These are phyloP conservation scores for Diaporthe vexans DNA, from an alignment of 2,329 filamentous ascomycete genomes.

Conservation along the genomic window DNA sequence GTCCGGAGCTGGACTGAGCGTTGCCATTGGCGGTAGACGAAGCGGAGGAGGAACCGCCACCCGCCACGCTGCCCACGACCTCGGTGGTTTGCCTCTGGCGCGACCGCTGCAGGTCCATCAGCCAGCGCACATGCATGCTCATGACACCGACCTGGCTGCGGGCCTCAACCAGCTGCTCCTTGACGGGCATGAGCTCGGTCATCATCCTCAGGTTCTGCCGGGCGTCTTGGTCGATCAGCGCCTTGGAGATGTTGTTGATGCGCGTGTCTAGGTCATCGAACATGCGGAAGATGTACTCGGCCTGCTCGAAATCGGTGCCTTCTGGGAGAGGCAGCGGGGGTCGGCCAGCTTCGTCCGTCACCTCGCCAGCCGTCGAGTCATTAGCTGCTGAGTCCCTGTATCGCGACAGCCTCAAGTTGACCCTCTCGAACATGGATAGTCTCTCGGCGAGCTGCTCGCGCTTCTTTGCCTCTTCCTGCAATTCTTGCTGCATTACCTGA, in stretches of 20 bases:
- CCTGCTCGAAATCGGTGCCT: slow-evolving; percentile 40
- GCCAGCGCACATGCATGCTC: slow-evolving; percentile 71
- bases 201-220: slow-evolving; percentile 73
- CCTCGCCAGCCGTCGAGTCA: neutral
- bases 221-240: slow-evolving; percentile 70
- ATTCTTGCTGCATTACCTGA: neutral
- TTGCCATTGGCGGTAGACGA: slow-evolving; percentile 13
- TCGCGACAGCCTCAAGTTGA: neutral
- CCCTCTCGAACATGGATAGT: neutral
- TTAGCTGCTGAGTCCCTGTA: neutral
- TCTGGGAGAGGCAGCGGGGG: slow-evolving; percentile 9
- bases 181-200: slow-evolving; percentile 73
- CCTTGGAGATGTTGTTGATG: slow-evolving; percentile 70
- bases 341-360: neutral
- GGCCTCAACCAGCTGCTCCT: slow-evolving; percentile 73
- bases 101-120: slow-evolving; percentile 60
- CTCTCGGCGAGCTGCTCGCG: slow-evolving; percentile 21
- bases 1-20: slow-evolving; percentile 12
- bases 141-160: slow-evolving; percentile 70
- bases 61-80: slow-evolving; percentile 87
- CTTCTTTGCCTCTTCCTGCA: slow-evolving; percentile 25
- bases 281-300: slow-evolving; percentile 60
- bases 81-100: slow-evolving; percentile 62
- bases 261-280: slow-evolving; percentile 67
- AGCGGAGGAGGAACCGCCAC: neutral